Base-by-base conservation (phyloP, 805 yeast genomes). In the Starmerella bombicola region DNA sequence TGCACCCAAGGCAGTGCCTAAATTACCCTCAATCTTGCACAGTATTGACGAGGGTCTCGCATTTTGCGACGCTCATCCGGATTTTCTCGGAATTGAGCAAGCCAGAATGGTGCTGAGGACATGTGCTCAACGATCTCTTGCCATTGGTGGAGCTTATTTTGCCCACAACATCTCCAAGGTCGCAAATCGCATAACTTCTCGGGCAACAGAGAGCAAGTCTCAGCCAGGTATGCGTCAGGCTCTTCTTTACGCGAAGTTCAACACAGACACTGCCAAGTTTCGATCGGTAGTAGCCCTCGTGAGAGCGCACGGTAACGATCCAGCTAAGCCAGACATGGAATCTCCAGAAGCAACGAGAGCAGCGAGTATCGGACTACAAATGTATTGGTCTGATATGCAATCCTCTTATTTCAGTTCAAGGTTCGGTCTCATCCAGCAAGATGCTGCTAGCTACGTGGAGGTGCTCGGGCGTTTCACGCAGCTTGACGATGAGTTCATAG, bases 41-140 rank as follows among this genome's bases (percentile, higher is more conserved):
- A 73, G 73, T 38, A 63, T 88, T 36, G 93, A 85, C 54, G 63
- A 60, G 13, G 82, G 93, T 26, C 59, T 86, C 29, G 60, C 54
- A 2, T 86, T 82, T 55, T 66, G 77, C 4, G 64, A 67, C 7
- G 60, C 62, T 3, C 71, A 76, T 39, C 59, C 65, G 5, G 76
- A 76, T 42, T 79, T 80, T 53, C 76, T 73, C 54, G 94, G 85
- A 40, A 64, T 73, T 9, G 88, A 76, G 21, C 55, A 73, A 2
- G 84, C 81, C 56, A 70, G 69, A 35, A 73, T 76, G 47, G 70
- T 86, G 43, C 83, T 82, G 61, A 73, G 80, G 46, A 93, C 82
- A 52, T 82, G 95, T 53, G 67, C 84, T 69, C 76, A 86, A 1
- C 69, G 95, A 43, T 78, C 93, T 1, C 66, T 84, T 35, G 75